Percentiles rank a stretch among this genome's conserved stretches.
Conservation (phyloP, 495 filamentous ascomycete genomes). For the Neurospora hispaniola region DNA sequence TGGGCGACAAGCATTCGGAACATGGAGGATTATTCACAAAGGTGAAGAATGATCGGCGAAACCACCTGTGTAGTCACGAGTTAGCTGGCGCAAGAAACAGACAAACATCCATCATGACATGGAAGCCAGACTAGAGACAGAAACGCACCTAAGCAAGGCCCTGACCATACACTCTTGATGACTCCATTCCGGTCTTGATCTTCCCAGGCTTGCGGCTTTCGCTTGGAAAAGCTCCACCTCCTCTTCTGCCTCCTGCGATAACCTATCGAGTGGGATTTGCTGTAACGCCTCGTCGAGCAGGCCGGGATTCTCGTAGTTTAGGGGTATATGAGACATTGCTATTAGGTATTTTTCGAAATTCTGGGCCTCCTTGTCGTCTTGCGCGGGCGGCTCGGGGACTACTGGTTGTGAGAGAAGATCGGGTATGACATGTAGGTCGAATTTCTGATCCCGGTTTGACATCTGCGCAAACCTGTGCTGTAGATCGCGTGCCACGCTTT, state of each 20-base stretch:
- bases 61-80: conserved; percentile 57
- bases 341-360: conserved; percentile 80
- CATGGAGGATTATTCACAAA: conserved; percentile 95
- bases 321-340: conserved; percentile 71
- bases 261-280: conserved; percentile 76
- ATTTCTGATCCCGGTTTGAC: neutral
- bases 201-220: conserved; percentile 72
- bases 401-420: neutral
- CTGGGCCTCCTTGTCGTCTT: conserved; percentile 55
- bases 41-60: conserved; percentile 85
- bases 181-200: conserved; percentile 82
- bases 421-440: neutral
- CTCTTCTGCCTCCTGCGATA: conserved; percentile 91
- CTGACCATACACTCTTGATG: conserved; percentile 97
- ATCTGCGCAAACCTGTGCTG: neutral
- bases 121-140: neutral
- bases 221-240: conserved; percentile 79
- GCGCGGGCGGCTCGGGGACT: conserved; percentile 40
- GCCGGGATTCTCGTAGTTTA: conserved; percentile 93
- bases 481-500: neutral
- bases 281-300: conserved; percentile 86
- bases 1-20: conserved; percentile 69
- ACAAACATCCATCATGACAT: neutral
- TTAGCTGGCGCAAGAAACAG: conserved; percentile 6
- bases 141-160: conserved; percentile 65